A percentile compares a stretch with the other conserved stretches of the same genome.
Conservation (phyloP, 2,329 filamentous ascomycete genomes). For the Macrophomina tecta region DNA sequence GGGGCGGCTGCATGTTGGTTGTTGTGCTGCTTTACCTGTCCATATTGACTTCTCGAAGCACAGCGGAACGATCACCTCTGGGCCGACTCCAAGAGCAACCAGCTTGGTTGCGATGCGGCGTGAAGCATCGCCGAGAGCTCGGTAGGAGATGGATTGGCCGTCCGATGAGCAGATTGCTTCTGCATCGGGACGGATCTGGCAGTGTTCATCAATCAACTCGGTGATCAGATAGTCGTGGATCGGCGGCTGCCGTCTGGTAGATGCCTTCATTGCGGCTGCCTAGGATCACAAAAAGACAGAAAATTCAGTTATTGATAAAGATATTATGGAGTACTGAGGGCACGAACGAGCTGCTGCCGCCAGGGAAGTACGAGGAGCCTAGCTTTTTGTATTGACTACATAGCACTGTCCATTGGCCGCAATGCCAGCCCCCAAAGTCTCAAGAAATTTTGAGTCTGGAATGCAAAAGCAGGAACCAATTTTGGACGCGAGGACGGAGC, state of each 20-base stretch:
- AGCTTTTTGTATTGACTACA: background rate
- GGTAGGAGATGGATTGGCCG: constrained; percentile 62
- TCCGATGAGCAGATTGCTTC: constrained; percentile 23
- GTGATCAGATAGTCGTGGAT: constrained; percentile 31
- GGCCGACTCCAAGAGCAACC: constrained; percentile 48
- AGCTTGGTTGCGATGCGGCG: constrained; percentile 64
- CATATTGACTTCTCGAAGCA: constrained; percentile 77
- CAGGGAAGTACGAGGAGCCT: background rate
- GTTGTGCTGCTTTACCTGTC: background rate
- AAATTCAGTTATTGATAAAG: background rate
- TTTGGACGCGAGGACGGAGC: background rate
- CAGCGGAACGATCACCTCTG: constrained; percentile 70
- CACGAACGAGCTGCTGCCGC: no score
- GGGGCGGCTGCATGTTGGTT: background rate
- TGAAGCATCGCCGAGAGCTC: constrained; percentile 70
- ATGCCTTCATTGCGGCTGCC: background rate
- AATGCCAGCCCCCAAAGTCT: background rate
- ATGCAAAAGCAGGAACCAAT: background rate
- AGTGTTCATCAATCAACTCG: constrained; percentile 16
- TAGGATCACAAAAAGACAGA: background rate
- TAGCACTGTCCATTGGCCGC: no score
- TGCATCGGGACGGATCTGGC: constrained; percentile 31
- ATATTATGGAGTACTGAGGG: no score
- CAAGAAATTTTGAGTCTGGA: background rate
- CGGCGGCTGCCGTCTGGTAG: constrained; percentile 16